Evolutionary conservation across 2,329 filamentous ascomycete genomes (phyloP).

Genomic region (Tolypocladium amazonense): DNA sequence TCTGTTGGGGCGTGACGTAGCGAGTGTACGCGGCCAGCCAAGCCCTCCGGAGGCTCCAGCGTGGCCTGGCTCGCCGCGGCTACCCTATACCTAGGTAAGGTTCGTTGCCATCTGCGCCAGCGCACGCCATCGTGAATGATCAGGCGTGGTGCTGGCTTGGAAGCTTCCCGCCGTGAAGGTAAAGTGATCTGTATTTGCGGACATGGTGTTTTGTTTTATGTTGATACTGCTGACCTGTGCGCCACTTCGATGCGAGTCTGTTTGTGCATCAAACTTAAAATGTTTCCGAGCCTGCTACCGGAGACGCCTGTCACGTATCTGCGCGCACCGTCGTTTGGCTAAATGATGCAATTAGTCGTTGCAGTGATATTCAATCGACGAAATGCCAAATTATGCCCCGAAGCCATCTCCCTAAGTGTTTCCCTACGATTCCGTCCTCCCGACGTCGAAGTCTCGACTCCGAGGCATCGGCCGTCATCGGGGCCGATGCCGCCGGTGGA

Average conservation of each 20-base stretch:
- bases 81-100: neutral
- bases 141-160: neutral
- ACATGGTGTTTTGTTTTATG: neutral
- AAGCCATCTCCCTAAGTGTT: neutral
- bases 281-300: too few relatives aligned
- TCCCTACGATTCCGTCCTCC: neutral
- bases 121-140: neutral
- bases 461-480: neutral
- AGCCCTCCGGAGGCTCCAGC: neutral
- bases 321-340: too few relatives aligned
- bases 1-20: neutral
- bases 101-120: neutral
- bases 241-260: too few relatives aligned
- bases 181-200: neutral
- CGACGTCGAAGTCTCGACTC: neutral
- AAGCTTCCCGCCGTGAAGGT: neutral
- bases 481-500: neutral
- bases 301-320: neutral
- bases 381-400: neutral
- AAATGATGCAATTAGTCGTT: neutral
- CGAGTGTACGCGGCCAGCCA: slow-evolving; percentile 1
- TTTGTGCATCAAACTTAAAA: too few relatives aligned
- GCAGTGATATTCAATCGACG: too few relatives aligned
- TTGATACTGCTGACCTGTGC: too few relatives aligned
- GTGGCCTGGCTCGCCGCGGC: neutral